Percentiles rank a stretch among this genome's conserved stretches.
phyloP scores from a whole-genome alignment of 139 green algal species.

The Marvania coccoides region DNA sequence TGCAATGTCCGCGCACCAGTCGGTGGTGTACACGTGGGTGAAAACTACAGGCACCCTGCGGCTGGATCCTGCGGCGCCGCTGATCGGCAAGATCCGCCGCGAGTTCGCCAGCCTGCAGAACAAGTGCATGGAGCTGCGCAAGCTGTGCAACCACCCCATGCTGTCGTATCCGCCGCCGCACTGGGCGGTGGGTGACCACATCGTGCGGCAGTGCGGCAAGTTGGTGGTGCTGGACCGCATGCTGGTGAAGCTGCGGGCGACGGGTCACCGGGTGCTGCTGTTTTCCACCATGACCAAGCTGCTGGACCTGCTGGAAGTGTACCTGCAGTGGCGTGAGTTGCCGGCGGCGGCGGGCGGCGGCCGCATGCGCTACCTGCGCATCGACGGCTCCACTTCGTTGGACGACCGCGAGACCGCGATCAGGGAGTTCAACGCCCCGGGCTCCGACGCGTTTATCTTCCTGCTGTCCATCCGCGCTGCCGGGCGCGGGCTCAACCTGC shows the following conservation, averaged over 20 bases:
- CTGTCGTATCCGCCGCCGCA: conserved; percentile 70
- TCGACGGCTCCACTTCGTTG: conserved; percentile 76
- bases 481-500: conserved; percentile 89
- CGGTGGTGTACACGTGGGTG: conserved; percentile 85
- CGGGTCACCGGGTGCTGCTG: conserved; percentile 69
- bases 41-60: conserved; percentile 73
- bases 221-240: conserved; percentile 83
- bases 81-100: conserved; percentile 34
- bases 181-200: conserved; percentile 19
- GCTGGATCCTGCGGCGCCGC: conserved; percentile 52
- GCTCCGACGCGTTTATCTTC: conserved; percentile 76
- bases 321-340: conserved; percentile 34
- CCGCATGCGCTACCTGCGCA: conserved; percentile 62
- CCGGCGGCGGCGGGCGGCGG: conserved; percentile 1
- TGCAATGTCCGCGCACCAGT: conserved; percentile 70
- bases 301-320: conserved; percentile 73
- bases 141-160: conserved; percentile 96
- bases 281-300: conserved; percentile 81
- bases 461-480: conserved; percentile 84
- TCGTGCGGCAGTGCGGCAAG: conserved; percentile 85
- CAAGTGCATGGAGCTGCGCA: conserved; percentile 92
- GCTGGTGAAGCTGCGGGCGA: conserved; percentile 76
- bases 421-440: conserved; percentile 80
- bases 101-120: conserved; percentile 79
- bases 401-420: conserved; percentile 79